Percentiles rank a stretch among this genome's conserved stretches.
Conservation (phyloP, 2,329 filamentous ascomycete species). For the Ceratocystis colombiana region DNA sequence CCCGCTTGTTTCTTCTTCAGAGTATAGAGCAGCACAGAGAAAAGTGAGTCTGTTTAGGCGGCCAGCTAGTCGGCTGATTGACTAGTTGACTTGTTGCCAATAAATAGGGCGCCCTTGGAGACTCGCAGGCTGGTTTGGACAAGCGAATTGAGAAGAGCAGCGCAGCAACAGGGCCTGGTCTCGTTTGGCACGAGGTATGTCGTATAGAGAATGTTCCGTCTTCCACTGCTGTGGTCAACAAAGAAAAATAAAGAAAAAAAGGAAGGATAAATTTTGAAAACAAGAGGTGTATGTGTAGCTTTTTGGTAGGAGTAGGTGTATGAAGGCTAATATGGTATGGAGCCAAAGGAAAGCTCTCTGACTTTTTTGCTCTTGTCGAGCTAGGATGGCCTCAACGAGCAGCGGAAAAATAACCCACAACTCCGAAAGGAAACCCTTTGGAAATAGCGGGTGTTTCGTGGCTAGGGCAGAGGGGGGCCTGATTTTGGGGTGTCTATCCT, state of each 20-base stretch:
- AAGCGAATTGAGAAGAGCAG: background rate
- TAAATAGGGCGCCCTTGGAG: background rate
- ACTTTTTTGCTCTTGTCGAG: background rate
- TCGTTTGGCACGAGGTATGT: background rate
- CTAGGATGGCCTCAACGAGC: slow-evolving; percentile 7
- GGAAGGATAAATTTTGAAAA: background rate
- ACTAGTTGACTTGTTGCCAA: background rate
- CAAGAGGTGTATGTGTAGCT: background rate
- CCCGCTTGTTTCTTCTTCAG: no score
- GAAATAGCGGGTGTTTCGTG: background rate
- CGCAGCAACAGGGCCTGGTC: background rate
- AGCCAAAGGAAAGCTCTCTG: background rate
- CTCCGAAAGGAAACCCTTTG: background rate
- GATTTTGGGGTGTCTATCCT: background rate
- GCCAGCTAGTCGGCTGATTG: no score
- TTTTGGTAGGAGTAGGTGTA: background rate
- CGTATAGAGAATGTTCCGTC: background rate
- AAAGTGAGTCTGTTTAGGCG: no score
- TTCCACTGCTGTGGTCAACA: slow-evolving; percentile 2
- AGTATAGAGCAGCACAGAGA: no score
- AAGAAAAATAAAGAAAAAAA: background rate
- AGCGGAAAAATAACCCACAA: background rate
- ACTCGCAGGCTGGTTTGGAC: background rate
- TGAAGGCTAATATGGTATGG: background rate
- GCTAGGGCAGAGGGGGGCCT: background rate